Percentiles rank a stretch among this genome's conserved stretches.
These are phyloP conservation scores for Lizonia empirigonia DNA, from an alignment of 2,329 filamentous ascomycete species.

Conservation along the genomic window DNA sequence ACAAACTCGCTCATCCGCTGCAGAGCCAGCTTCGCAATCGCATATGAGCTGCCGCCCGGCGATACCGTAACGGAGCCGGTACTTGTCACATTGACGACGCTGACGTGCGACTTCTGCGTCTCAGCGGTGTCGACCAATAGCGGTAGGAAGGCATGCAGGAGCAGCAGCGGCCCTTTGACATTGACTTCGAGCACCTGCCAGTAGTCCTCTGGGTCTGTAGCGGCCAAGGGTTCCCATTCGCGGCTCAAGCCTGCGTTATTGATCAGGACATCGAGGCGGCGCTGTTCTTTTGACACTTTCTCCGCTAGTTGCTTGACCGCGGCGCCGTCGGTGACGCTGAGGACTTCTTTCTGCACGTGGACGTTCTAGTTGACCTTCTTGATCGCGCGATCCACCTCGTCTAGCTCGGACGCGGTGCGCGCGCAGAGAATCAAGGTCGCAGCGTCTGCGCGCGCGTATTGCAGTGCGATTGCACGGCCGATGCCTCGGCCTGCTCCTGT, in stretches of 20 bases:
- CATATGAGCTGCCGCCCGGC: conserved; percentile 47
- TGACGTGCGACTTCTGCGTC: conserved; percentile 39
- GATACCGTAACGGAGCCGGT: conserved; percentile 46
- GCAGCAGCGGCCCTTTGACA: conserved; percentile 55
- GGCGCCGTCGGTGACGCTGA: conserved; percentile 52
- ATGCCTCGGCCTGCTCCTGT: conserved; percentile 63
- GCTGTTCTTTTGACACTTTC: conserved; percentile 32
- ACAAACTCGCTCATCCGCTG: conserved; percentile 58
- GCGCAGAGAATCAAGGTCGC: conserved; percentile 60
- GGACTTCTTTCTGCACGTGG: conserved; percentile 50
- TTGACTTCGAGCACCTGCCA: conserved; percentile 57
- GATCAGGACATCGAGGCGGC: conserved; percentile 53
- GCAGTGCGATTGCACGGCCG: conserved; percentile 60
- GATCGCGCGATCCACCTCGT: conserved; percentile 46
- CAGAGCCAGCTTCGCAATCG: conserved; percentile 57
- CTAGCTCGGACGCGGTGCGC: conserved; percentile 52
- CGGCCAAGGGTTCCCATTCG: conserved; percentile 37
- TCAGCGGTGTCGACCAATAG: conserved; percentile 41
- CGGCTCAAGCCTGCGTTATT: conserved; percentile 55
- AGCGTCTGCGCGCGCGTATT: conserved; percentile 61
- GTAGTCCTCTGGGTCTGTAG: conserved; percentile 48
- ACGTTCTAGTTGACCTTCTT: conserved; percentile 48
- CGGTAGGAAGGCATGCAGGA: conserved; percentile 55
- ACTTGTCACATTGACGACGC: conserved; percentile 56
- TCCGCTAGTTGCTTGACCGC: conserved; percentile 47